phyloP scores from a whole-genome alignment of 805 yeast genomes.

The Osmozyma mogii region DNA sequence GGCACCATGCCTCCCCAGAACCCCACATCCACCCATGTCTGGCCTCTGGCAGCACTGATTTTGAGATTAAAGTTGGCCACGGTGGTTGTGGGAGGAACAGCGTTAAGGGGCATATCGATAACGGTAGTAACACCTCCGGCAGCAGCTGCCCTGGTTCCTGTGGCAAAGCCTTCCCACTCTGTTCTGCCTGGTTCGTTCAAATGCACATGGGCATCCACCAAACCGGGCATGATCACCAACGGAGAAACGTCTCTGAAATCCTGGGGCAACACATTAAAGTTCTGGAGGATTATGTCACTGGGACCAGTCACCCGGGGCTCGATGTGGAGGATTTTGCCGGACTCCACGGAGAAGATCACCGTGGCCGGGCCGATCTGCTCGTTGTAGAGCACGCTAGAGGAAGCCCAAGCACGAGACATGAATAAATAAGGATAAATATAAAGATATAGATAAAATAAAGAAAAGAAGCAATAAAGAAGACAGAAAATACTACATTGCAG shows the following conservation, averaged over 20 bases:
- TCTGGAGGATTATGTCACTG: constrained; percentile 31
- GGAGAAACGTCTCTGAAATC: constrained; percentile 54
- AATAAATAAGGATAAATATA: no score
- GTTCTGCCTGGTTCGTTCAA: constrained; percentile 96
- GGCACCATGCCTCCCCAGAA: constrained; percentile 97
- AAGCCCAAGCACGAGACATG: constrained; percentile 59
- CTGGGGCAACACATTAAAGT: constrained; percentile 35
- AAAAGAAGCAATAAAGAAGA: no score
- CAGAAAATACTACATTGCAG: no score
- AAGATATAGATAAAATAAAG: no score
- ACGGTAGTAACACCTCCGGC: constrained; percentile 96
- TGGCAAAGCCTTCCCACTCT: constrained; percentile 97
- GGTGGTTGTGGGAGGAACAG: constrained; percentile 92
- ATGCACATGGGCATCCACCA: constrained; percentile 92
- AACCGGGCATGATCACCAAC: constrained; percentile 70
- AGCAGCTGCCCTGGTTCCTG: constrained; percentile 92
- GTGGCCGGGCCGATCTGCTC: constrained; percentile 50
- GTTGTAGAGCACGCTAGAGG: constrained; percentile 47
- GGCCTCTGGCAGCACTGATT: constrained; percentile 67
- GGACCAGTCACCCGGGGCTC: constrained; percentile 22
- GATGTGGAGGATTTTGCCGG: constrained; percentile 52
- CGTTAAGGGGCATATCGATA: constrained; percentile 92
- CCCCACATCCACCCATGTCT: constrained; percentile 89
- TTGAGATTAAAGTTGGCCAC: constrained; percentile 67
- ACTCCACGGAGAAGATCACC: constrained; percentile 44